Evolutionary conservation across 116 monocot species (phyloP).

Genomic region (Dioscorea cayenensis): DNA sequence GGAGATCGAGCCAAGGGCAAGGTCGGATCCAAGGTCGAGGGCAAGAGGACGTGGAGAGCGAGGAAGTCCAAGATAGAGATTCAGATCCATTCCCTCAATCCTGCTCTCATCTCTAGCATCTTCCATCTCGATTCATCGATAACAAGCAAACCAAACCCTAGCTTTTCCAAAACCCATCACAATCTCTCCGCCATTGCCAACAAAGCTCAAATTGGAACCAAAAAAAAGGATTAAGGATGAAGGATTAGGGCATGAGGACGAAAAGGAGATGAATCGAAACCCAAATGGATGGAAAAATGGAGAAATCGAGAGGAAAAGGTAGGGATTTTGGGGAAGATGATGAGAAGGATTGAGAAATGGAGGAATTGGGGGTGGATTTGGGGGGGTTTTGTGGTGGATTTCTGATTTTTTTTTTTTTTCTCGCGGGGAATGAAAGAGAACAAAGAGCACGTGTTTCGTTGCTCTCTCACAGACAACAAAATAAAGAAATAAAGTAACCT

Average conservation of each 20-base stretch:
- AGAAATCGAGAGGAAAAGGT: neutral
- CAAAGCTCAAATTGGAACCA: neutral
- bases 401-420: too few species aligned
- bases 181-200: too few species aligned
- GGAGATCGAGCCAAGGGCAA: neutral
- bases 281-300: neutral
- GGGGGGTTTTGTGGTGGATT: neutral
- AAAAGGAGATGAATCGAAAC: neutral
- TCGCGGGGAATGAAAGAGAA: neutral
- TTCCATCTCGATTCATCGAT: neutral
- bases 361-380: neutral
- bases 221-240: neutral
- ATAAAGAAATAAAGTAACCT: too few species aligned
- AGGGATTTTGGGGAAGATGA: neutral
- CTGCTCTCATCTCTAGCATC: conserved; percentile 1
- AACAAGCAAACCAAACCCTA: neutral
- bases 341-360: neutral
- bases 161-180: neutral
- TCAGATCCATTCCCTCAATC: conserved; percentile 1
- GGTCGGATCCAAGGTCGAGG: conserved; percentile 2
- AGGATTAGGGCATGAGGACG: too few species aligned
- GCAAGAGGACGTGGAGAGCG: neutral
- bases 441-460: too few species aligned
- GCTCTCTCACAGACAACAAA: too few species aligned
- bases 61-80: neutral